These are phyloP conservation scores for Podospora anserina DNA, from an alignment of 495 filamentous ascomycete species.

Conservation along the genomic window DNA sequence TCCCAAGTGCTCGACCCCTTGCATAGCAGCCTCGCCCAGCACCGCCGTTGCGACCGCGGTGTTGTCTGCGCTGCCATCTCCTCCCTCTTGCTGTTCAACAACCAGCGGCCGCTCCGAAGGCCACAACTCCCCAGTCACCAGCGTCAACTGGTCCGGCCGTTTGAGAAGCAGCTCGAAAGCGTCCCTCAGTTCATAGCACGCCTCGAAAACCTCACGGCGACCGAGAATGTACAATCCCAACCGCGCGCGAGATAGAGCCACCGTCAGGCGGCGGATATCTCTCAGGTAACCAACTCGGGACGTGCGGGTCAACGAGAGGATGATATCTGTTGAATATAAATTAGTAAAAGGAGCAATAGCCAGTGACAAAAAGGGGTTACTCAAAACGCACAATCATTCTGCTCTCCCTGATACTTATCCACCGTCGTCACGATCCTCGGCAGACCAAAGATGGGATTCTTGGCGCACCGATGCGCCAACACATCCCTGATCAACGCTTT, in stretches of 20 bases:
- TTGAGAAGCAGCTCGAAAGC: conserved; percentile 74
- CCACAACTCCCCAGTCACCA: conserved; percentile 84
- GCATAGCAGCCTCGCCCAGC: conserved; percentile 64
- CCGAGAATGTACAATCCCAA: conserved; percentile 92
- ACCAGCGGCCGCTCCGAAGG: conserved; percentile 60
- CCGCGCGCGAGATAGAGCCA: conserved; percentile 91
- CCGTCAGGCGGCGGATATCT: conserved; percentile 89
- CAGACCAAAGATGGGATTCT: conserved; percentile 82
- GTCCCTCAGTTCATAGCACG: conserved; percentile 80
- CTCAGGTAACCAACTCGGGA: conserved; percentile 88
- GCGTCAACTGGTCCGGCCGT: conserved; percentile 70
- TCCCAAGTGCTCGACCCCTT: conserved; percentile 87
- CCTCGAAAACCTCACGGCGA: conserved; percentile 82
- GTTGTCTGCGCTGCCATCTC: conserved; percentile 41
- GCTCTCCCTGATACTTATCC: conserved; percentile 98
- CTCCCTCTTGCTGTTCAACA: conserved; percentile 45
- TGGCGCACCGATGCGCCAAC: conserved; percentile 75
- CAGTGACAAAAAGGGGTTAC: neutral
- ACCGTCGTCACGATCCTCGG: conserved; percentile 90
- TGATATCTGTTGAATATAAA: conserved; percentile 61
- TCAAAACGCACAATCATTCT: conserved; percentile 85
- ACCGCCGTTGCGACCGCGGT: conserved; percentile 17
- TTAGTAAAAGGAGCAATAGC: neutral
- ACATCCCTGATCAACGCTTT: conserved; percentile 87
- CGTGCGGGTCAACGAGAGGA: conserved; percentile 87